Base-by-base conservation (phyloP, 306 rosid species). In the Gastrolobium villosum region DNA sequence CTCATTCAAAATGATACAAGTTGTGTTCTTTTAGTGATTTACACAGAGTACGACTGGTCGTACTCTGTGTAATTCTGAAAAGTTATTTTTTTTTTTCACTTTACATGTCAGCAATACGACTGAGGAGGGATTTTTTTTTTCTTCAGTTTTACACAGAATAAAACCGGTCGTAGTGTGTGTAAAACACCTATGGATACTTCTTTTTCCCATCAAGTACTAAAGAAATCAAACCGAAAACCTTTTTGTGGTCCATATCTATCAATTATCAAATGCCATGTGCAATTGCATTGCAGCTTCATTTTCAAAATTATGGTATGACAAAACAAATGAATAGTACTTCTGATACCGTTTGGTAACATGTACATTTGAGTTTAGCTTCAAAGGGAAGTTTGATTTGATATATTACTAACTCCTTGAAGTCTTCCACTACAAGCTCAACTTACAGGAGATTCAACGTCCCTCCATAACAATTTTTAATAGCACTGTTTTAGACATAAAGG, bases 371-470 rank as follows among this genome's bases (percentile, higher is more conserved):
- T 68, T 72, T 60, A 11, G 26, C 75, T 72, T 53, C 81, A 67
- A 62, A 37, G 41, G 77, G 54, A 77, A 77, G 66, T 77, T 62
- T 85, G 85, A 81, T 81, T 78, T 78, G 81, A 69, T 79, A 79
- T 80, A 65, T 75, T 26, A 62, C 81, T 61, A 84, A 61, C 81
- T 79, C 77, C 4, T 55, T 73, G 7, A 13, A 36, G 55, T 20
- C 39, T 53, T 62, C 59, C 41, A 32, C 60, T 80, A 35, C 53
- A 44, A 36, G 11, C 30, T 10, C 43, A 53, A 26, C 52, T 72
- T 28, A 36, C 50, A 54, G 31, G 43, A 40, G 11, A 39, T 62
- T 39, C 71, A 37, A 8, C 67, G 13, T 53, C 2, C 30, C 28
- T 50, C 13, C 67, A 49, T 3, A 20, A 9, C 9, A 46, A 20